Evolutionary conservation across 352 stramenopile species (phyloP).

Genomic region (Proteromonas lacertae): DNA sequence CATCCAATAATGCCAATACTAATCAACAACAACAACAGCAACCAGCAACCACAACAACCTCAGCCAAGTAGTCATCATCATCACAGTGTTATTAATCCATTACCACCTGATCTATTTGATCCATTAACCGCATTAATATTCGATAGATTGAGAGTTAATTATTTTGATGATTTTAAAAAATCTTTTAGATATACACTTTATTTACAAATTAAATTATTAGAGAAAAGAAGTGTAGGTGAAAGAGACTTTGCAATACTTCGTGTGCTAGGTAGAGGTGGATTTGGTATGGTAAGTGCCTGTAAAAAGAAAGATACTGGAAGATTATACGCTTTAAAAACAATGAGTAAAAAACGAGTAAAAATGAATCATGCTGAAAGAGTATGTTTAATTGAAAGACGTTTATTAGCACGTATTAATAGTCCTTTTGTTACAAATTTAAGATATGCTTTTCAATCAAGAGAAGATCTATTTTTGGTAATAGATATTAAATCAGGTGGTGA

Average conservation of each 20-base stretch:
- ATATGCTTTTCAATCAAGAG: constrained; percentile 43
- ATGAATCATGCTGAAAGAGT: constrained; percentile 45
- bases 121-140: constrained; percentile 1
- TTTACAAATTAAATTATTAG: constrained; percentile 28
- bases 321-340: constrained; percentile 60
- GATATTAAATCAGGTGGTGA: constrained; percentile 58
- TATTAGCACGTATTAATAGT: constrained; percentile 26
- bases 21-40: too few relatives aligned
- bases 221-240: constrained; percentile 47
- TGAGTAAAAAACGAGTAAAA: constrained; percentile 59
- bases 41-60: too few relatives aligned
- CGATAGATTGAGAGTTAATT: not conserved
- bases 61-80: too few relatives aligned
- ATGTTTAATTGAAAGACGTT: constrained; percentile 27
- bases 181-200: not conserved
- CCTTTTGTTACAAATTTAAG: constrained; percentile 55
- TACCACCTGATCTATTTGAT: too few relatives aligned
- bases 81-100: too few relatives aligned
- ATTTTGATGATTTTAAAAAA: not conserved
- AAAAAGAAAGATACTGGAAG: constrained; percentile 65
- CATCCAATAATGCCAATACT: too few relatives aligned
- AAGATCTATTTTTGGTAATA: constrained; percentile 47
- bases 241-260: constrained; percentile 77
- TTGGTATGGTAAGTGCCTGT: constrained; percentile 74
- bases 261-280: constrained; percentile 66